Evolutionary conservation across 2,329 filamentous ascomycete species (phyloP), one percentile per base, ranked within the genome.

Genomic region (Parastagonospora avenae): DNA sequence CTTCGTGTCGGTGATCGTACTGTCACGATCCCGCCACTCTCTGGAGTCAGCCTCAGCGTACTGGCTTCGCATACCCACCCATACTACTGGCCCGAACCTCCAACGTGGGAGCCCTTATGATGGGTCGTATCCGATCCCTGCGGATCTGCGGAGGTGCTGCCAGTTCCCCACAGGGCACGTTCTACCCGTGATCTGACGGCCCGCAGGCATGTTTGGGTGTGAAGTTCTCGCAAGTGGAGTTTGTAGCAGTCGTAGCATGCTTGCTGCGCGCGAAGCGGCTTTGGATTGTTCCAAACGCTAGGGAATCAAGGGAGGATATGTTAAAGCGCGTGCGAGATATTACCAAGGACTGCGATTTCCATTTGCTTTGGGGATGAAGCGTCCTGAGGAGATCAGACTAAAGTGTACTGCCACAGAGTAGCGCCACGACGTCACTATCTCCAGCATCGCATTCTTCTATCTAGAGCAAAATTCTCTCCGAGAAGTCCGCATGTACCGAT

Each of bases 201-300:
- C 47, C 28, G 35, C 57, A 68, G 31, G 57, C 57, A 27, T 72
- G 66, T 45, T 63, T 64, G 2, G 71, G 71, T 2, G 45, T 59
- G 36, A 73, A 70, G 28, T 72, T 74, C 55, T 61, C 61, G 5
- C 68, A 74, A 42, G 70, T 73, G 4, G 71, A 74, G 42, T 71
- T 73, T 43, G 70, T 72, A 6, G 70, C 69, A 14, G 63, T 72
- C 6, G 49, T 74, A 10, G 56, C 62, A 8, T 33, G 37, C 5
- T 36, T 68, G 10, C 44, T 68, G 29, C 32, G 38, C 4, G n/a
- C 46, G 8, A 52, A 63, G 37, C 48, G 45, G 8, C 14, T 55
- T 2, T 12, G n/a, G 2, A 32, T 47, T 27, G 39, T 58, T 9
- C 35, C 19, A 27, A n/a, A 48, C 2, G 41, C 27, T 14, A 32